Base-by-base conservation (phyloP, 2,329 filamentous ascomycete genomes). In the Celoporthe dispersa region DNA sequence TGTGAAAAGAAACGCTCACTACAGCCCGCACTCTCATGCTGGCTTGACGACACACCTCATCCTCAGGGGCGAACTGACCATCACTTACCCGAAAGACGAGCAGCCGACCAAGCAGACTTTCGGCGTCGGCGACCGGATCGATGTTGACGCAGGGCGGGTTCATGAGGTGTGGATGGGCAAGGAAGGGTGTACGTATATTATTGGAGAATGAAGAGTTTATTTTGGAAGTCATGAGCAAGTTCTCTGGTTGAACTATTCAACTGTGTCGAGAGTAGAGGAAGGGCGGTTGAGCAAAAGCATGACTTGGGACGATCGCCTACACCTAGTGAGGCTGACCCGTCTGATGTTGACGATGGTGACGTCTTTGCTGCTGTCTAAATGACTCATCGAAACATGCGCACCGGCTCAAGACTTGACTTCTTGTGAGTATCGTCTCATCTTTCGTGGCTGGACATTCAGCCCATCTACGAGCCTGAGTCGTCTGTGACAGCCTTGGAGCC, bases 131-230 rank as follows among this genome's bases (percentile, higher is more conserved):
- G 86, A 86, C 55, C 82, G 90, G 53, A 80, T 92, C 51, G 90
- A 93, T 75, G 89, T 93, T 3, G 89, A 90, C 39, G 88, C 90
- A 1, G 84, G 85, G 9, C 83, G 85, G 69, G 77, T 86, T 16
- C 91, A 93, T 74, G 90, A 93, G 79, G 91, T 93, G 1, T 92
- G 90, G 88, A 85, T 92, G 62, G 90, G 91, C 1, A 74, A 78
- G 0, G 81, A 86, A 71, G 91, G 91, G 0, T 93, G 91, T 77
- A 92, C 88, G 2, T 91, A 90, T 80, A 88, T 90, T 11, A 87
- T 89, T 76, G 87, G 89, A 63, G 88, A 90, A 80, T 88, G 39
- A 41, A 12, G 11, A 12, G 8, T 39, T 39, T 35, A 22, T 8
- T 61, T 4, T 19, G 2, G 35, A n/a, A 60, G 11, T 60, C 16